Conservation (phyloP, 805 yeast genomes). For the Candida insectorum region DNA sequence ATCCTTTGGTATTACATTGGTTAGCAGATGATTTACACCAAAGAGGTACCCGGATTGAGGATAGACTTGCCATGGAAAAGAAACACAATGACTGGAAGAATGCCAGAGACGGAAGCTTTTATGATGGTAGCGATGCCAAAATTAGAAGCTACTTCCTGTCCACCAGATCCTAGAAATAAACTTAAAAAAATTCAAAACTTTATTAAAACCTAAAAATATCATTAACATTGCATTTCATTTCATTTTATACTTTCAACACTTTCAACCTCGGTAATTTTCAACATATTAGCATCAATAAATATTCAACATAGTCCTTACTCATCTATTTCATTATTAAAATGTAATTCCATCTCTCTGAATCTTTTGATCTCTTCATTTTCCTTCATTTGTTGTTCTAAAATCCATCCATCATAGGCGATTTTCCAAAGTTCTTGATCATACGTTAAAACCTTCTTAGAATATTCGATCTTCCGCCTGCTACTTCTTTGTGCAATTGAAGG, state of each 20-base stretch:
- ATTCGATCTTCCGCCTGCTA: constrained; percentile 12
- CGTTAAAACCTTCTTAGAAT: constrained; percentile 4
- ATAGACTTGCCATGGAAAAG: constrained; percentile 33
- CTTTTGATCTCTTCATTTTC: constrained; percentile 20
- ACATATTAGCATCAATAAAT: not conserved
- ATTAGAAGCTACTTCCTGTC: constrained; percentile 49
- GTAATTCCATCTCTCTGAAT: constrained; percentile 29
- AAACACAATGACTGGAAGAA: constrained; percentile 56
- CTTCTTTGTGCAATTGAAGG: constrained; percentile 21
- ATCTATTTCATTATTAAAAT: not conserved
- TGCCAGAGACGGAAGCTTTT: constrained; percentile 31
- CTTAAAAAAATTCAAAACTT: too few relatives aligned
- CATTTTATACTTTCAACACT: not conserved
- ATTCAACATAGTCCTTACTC: not conserved
- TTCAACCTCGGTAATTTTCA: not conserved
- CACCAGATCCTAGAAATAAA: constrained; percentile 41
- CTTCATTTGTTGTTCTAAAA: constrained; percentile 19
- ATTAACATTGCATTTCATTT: not conserved
- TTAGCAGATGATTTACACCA: constrained; percentile 46
- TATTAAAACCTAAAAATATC: too few relatives aligned
- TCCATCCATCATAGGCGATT: constrained; percentile 31
- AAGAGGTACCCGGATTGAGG: constrained; percentile 55
- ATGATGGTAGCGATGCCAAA: constrained; percentile 44
- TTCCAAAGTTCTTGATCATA: constrained; percentile 12
- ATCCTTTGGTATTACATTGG: constrained; percentile 76